Conservation (phyloP, 441 rosid genomes). For the Aquilaria agallochum region DNA sequence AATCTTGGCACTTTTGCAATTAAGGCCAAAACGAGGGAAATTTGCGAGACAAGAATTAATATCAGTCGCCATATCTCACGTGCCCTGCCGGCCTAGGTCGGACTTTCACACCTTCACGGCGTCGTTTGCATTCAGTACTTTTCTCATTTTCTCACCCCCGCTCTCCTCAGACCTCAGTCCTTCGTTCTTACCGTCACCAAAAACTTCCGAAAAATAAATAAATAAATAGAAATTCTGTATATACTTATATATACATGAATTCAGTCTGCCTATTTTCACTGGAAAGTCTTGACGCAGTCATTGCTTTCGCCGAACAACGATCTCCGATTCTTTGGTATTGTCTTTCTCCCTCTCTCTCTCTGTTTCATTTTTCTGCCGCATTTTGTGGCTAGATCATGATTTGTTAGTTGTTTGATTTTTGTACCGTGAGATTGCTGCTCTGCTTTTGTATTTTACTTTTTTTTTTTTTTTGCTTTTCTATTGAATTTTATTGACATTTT, state of each 20-base stretch:
- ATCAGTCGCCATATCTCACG: slow-evolving; percentile 15
- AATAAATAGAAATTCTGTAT: background rate
- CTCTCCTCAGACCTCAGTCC: no score
- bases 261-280: slow-evolving; percentile 14
- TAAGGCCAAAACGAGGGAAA: background rate
- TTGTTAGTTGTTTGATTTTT: background rate
- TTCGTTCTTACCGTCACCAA: no score
- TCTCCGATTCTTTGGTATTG: slow-evolving; percentile 5
- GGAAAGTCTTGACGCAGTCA: slow-evolving; percentile 11
- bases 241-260: background rate
- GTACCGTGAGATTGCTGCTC: background rate
- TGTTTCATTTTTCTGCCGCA: background rate
- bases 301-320: slow-evolving; percentile 13
- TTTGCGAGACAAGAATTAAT: slow-evolving; percentile 12
- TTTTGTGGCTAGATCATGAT: slow-evolving; percentile 5
- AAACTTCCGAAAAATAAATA: background rate
- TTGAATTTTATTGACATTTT: background rate
- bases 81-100: slow-evolving; percentile 37
- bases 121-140: slow-evolving; percentile 15
- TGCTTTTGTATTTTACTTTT: slow-evolving; percentile 4
- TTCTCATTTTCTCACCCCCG: background rate
- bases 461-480: background rate
- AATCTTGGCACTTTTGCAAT: slow-evolving; percentile 17
- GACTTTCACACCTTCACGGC: slow-evolving; percentile 13
- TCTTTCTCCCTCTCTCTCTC: background rate